Base-by-base conservation (phyloP, 371 early-diverging fungal genomes). In the Zychaea mexicana region DNA sequence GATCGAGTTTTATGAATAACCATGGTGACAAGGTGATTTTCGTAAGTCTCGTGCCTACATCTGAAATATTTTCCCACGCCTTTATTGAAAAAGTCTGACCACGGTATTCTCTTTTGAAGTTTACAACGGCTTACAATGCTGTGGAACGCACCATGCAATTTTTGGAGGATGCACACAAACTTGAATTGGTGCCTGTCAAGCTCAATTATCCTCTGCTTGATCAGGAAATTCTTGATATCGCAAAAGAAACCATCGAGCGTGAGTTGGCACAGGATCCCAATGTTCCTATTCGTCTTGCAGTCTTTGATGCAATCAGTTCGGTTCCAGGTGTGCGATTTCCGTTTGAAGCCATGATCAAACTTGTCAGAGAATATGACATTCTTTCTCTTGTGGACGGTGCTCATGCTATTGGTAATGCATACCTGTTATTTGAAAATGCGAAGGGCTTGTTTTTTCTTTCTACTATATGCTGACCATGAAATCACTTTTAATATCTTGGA, bases 311-410 rank as follows among this genome's bases (percentile, higher is more conserved):
- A 57, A 85, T 87, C 38, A 73, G 74, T 4, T 84, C 87, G 1
- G 66, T 71, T 1, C 88, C 87, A 46, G 84, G 72, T 15, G 76
- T 84, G 0, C 26, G 74, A 15, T 81, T 91, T 30, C 92, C 91
- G 0, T 79, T 85, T 62, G 78, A 90, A 67, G 70, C 74, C 2
- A 60, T 87, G 13, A 64, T 76, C 8, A 58, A 70, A 7, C 65
- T 88, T 28, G 69, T 90, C 7, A 66, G 69, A 8, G 69, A 81
- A 19, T 57, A 85, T 36, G 77, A 73, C 7, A 85, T 90, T 52
- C 65, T 85, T 28, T 79, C 84, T 15, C 62, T 91, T 42, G 69
- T 92, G 5, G 93, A 91, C 63, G 93, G 86, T 22, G 92, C 92
- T 1, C 92, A 92, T 64, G 75, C 84, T 2, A 77, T 89, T 22